Evolutionary conservation across 2,329 filamentous ascomycete species (phyloP), one percentile per base, ranked within the genome.

Genomic region (Endoconidiophora laricicola): DNA sequence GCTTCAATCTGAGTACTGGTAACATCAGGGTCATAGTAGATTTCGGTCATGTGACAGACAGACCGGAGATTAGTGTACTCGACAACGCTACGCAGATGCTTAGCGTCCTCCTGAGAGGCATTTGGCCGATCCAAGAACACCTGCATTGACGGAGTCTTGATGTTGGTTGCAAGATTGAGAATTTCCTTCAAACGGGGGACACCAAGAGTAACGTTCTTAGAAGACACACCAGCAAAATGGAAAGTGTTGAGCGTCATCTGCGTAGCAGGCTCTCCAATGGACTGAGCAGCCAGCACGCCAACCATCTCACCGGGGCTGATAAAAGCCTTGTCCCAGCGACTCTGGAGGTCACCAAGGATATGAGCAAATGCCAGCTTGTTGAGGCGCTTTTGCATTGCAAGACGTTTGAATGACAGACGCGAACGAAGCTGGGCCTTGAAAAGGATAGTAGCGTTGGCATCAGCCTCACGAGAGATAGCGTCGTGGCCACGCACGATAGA

Each of bases 171-270:
- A 53, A 98, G 80, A 64, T 98, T 98, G 52, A 98, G 74, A 78
- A 98, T 98, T 70, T 98, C 91, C 75, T 98, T 98, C 46, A 98
- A 78, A 79, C 91, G 90, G 41, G 91, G 91, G 41, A 98, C 91
- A 86, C 91, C 91, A 45, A 98, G 81, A 0, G 91, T 98, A 50
- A 98, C 90, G 73, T 98, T 98, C 81, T 98, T 98, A 22, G 90
- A 94, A 37, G 93, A 94, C 54, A 98, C 87, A 94, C 91, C 91
- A 65, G 91, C 88, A 65, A 98, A 98, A 73, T 98, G 91, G 83
- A 98, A 98, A 22, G 91, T 98, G 70, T 98, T 98, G 54, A 98
- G 70, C 1, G 91, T 98, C 91, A 98, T 98, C 72, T 98, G 91
- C 1, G 91, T 98, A 20, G 91, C 93, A 39, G 91, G 91, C 66